Base-by-base conservation (phyloP, 768 basidiomycete species). In the Clavaria fumosa region DNA sequence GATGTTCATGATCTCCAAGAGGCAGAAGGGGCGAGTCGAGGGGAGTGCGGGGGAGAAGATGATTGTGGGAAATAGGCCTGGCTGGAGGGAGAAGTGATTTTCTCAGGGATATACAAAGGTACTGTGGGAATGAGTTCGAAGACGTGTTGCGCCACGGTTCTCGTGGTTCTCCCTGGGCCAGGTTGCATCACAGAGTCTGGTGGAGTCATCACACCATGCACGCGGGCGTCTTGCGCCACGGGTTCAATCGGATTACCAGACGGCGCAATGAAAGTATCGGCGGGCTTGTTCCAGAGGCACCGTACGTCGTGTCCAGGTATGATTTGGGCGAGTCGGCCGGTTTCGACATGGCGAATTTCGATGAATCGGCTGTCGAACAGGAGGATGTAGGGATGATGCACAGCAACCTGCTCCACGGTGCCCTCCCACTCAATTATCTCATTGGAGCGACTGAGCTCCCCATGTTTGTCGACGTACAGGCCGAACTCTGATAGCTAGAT, bases 391-490 rank as follows among this genome's bases (percentile, higher is more conserved):
- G 90, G 91, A 31, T 78, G 73, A 51, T 93, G 90, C 56, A 85
- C 77, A 1, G 90, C 89, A 9, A 88, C 84, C 22, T 78, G 79
- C 50, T 93, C 88, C 2, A 88, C 88, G 0, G 78, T 81, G 21
- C 69, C 89, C 57, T 99, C 93, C 89, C 90, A 99, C 53, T 99
- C 93, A 37, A 96, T 83, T 1, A 80, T 75, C 24, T 71, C 72
- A 15, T 69, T 62, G 1, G 66, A 55, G 18, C 85, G 77, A 51
- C 77, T 83, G 1, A 86, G 89, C 37, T 82, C 79, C 26, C 93
- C 93, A 44, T 93, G 89, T 35, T 88, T 81, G 57, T 93, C 79
- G 32, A 96, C 89, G 50, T 89, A 96, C 30, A 96, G 64, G 7
- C 91, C 93, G 45, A 96, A 95, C 57, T 91, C 86, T 88, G 47